These are phyloP conservation scores for Inga leiocalycina DNA, from an alignment of 306 rosid genomes.

Conservation along the genomic window DNA sequence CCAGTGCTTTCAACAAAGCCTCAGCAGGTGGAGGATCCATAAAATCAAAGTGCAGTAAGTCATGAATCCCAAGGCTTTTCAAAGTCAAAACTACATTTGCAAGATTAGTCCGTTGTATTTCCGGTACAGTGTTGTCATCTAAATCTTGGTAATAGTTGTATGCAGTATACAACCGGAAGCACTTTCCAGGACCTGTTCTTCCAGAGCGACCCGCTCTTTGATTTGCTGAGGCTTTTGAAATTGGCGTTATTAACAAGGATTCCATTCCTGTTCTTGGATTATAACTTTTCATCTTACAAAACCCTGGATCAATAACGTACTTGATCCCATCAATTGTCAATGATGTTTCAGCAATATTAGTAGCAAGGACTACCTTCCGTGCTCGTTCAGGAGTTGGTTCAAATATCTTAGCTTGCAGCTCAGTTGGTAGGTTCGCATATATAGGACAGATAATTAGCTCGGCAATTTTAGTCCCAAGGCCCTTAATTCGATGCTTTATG, in stretches of 20 bases:
- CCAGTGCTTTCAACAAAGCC: conserved; percentile 89
- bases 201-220: conserved; percentile 98
- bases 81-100: conserved; percentile 86
- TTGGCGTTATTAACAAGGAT: conserved; percentile 78
- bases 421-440: conserved; percentile 95
- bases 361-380: conserved; percentile 91
- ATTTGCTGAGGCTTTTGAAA: conserved; percentile 95
- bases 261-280: conserved; percentile 98
- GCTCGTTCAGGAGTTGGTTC: conserved; percentile 99
- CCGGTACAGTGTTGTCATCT: conserved; percentile 91
- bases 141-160: conserved; percentile 74
- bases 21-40: conserved; percentile 99
- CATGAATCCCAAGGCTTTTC: conserved; percentile 92
- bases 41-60: conserved; percentile 80
- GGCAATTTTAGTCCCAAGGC: conserved; percentile 91
- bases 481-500: conserved; percentile 81
- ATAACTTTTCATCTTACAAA: conserved; percentile 73
- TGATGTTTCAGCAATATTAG: conserved; percentile 97
- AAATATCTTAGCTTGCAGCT: conserved; percentile 91
- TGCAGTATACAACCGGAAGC: conserved; percentile 85
- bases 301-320: conserved; percentile 96
- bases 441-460: conserved; percentile 95
- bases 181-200: conserved; percentile 97
- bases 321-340: conserved; percentile 96
- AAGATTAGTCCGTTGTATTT: conserved; percentile 90